Percentiles rank a stretch among this genome's conserved stretches.
These are phyloP conservation scores for Microbotryomycetes sp. DNA, from an alignment of 1,284 basidiomycete species.

Conservation along the genomic window DNA sequence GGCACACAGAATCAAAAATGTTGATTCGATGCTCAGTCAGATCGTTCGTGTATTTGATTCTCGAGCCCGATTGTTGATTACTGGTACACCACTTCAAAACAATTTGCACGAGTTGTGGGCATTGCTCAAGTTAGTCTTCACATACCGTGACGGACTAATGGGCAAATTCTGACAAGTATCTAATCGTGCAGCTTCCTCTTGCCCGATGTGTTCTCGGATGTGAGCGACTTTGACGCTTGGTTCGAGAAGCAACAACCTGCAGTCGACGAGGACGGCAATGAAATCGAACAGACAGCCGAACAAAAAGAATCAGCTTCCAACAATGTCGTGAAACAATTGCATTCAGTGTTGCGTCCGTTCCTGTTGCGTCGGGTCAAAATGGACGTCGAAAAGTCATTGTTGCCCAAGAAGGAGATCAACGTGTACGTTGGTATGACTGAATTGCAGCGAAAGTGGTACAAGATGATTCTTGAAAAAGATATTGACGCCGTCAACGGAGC, in stretches of 20 bases:
- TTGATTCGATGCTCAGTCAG: conserved; percentile 90
- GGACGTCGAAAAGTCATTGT: conserved; percentile 91
- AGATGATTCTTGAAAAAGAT: conserved; percentile 92
- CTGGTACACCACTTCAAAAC: conserved; percentile 91
- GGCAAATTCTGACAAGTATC: neutral
- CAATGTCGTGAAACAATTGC: conserved; percentile 88
- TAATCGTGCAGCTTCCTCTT: conserved; percentile 30
- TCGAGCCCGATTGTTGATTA: conserved; percentile 85
- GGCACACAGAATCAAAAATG: conserved; percentile 98
- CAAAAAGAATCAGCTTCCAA: conserved; percentile 55
- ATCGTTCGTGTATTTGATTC: conserved; percentile 89
- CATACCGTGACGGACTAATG: neutral
- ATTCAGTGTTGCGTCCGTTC: conserved; percentile 95
- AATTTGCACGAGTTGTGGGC: conserved; percentile 96
- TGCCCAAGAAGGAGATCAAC: conserved; percentile 99
- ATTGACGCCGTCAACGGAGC: conserved; percentile 96
- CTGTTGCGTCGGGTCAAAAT: conserved; percentile 89
- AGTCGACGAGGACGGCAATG: conserved; percentile 10
- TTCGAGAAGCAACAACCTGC: conserved; percentile 62
- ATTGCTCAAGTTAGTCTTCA: conserved; percentile 54
- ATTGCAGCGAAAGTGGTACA: conserved; percentile 98
- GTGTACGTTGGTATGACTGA: conserved; percentile 96
- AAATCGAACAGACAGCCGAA: conserved; percentile 15
- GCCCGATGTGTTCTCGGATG: conserved; percentile 48
- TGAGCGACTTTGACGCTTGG: conserved; percentile 58